phyloP scores from a whole-genome alignment of 1,284 basidiomycete species.

The Mycosarcoma maydis region DNA sequence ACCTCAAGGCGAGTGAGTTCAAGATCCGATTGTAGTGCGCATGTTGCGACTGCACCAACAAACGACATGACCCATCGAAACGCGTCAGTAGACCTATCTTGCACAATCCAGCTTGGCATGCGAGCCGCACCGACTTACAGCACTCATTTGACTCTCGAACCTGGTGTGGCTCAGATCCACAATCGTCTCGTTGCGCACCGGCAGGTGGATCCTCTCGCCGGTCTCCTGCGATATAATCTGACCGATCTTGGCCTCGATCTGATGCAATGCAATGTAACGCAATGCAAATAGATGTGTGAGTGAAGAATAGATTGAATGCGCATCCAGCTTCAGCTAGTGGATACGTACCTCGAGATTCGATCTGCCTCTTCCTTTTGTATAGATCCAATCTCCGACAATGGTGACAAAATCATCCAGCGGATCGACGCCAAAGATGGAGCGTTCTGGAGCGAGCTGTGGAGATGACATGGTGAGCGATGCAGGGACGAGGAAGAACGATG shows the following conservation, averaged over 20 bases:
- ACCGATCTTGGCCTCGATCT: slow-evolving; percentile 95
- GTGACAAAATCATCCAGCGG: slow-evolving; percentile 93
- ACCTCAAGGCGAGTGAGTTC: slow-evolving; percentile 73
- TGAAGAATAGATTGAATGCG: too few species aligned
- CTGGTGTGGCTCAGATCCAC: slow-evolving; percentile 67
- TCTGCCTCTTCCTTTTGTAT: slow-evolving; percentile 66
- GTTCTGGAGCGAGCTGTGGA: slow-evolving; percentile 71
- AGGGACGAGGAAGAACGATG: too few species aligned
- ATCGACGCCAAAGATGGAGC: slow-evolving; percentile 89
- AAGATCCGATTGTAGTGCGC: slow-evolving; percentile 84
- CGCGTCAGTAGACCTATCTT: too few species aligned
- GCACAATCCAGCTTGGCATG: too few species aligned
- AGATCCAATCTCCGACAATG: slow-evolving; percentile 88
- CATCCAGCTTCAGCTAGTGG: neutral
- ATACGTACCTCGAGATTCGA: slow-evolving; percentile 70
- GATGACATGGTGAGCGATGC: slow-evolving; percentile 13
- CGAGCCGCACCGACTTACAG: slow-evolving; percentile 71
- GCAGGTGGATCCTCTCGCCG: slow-evolving; percentile 74
- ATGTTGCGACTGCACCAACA: slow-evolving; percentile 76
- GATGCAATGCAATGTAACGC: neutral
- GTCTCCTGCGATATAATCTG: slow-evolving; percentile 75
- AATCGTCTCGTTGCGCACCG: slow-evolving; percentile 83
- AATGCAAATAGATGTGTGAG: too few species aligned
- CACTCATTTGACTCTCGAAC: slow-evolving; percentile 91
- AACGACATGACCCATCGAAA: too few species aligned